Conservation (phyloP, 2,329 filamentous ascomycete genomes). For the Pseudocercospora fuligena region DNA sequence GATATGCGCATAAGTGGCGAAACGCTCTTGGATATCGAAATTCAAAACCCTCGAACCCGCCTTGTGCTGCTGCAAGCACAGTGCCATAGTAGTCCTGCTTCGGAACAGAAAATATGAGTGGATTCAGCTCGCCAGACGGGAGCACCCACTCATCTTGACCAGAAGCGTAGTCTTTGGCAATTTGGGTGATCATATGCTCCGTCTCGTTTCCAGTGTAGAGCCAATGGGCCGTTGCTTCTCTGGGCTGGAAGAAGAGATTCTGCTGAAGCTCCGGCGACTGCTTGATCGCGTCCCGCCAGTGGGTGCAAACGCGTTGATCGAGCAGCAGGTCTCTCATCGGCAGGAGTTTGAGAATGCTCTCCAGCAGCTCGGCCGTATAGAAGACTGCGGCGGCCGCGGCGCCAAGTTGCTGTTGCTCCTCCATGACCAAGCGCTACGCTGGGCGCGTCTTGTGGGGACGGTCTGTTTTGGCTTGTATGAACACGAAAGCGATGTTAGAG, state of each 20-base stretch:
- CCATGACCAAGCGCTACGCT: no score
- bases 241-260: not conserved
- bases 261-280: not conserved
- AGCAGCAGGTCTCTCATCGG: conserved; percentile 12
- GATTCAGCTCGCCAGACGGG: not conserved
- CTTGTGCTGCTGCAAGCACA: not conserved
- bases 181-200: not conserved
- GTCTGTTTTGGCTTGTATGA: no score
- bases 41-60: not conserved
- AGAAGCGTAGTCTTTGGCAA: not conserved
- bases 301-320: conserved; percentile 1
- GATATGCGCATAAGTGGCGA: not conserved
- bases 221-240: not conserved
- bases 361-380: conserved; percentile 2
- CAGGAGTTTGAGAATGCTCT: conserved; percentile 5
- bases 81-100: not conserved
- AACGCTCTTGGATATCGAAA: not conserved
- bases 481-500: not conserved
- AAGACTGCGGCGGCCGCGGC: not conserved
- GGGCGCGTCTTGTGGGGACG: no score
- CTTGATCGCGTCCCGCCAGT: conserved; percentile 5
- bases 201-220: not conserved
- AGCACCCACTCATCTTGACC: not conserved
- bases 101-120: not conserved
- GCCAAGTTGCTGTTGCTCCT: not conserved